Conservation (phyloP, 2,329 filamentous ascomycete genomes). For the Beauveria scarabaeidicola region DNA sequence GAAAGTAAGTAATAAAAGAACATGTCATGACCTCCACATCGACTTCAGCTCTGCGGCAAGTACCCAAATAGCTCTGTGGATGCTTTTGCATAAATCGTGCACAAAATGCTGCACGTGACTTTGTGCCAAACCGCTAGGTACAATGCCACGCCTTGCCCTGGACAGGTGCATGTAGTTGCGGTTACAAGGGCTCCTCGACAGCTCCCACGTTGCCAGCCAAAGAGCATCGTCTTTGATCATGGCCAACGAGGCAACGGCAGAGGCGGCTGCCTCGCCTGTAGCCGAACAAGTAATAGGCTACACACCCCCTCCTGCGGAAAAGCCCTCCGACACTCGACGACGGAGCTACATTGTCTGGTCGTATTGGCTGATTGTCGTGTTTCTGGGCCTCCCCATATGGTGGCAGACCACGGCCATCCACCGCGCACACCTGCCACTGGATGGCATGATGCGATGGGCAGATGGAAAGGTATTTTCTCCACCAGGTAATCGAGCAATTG, state of each 20-base stretch:
- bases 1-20: background rate
- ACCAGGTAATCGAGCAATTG: too few relatives aligned
- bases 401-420: conserved; percentile 92
- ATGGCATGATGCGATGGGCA: conserved; percentile 85
- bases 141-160: background rate
- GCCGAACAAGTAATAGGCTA: conserved; percentile 18
- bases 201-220: background rate
- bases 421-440: conserved; percentile 71
- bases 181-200: conserved; percentile 3
- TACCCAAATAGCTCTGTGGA: too few relatives aligned
- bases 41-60: background rate
- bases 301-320: conserved; percentile 63
- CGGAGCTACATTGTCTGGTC: conserved; percentile 71
- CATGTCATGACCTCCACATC: too few relatives aligned
- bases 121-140: background rate
- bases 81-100: background rate
- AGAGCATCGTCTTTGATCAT: background rate
- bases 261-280: background rate
- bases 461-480: conserved; percentile 62
- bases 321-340: conserved; percentile 56
- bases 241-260: background rate
- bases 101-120: conserved; percentile 1
- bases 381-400: conserved; percentile 88
- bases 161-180: background rate
- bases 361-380: conserved; percentile 81